These are phyloP conservation scores for Ogataea wickerhamii DNA, from an alignment of 805 yeast genomes.

Conservation along the genomic window DNA sequence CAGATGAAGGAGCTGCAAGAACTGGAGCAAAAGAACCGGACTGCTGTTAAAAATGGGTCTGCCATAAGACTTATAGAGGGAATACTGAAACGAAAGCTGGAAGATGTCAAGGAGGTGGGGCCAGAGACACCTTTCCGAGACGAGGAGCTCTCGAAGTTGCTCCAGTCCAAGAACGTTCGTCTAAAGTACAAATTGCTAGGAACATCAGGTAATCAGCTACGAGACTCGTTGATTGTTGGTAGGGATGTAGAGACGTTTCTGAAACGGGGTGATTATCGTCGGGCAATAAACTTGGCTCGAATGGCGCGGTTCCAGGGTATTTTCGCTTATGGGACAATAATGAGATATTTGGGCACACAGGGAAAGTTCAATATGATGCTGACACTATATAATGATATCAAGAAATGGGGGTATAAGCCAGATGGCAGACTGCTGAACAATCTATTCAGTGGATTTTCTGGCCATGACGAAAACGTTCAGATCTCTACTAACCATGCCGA, in stretches of 20 bases:
- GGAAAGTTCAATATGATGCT: slow-evolving; percentile 47
- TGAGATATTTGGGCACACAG: slow-evolving; percentile 44
- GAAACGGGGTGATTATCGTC: slow-evolving; percentile 42
- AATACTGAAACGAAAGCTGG: slow-evolving; percentile 18
- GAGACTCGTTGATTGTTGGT: slow-evolving; percentile 55
- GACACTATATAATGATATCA: slow-evolving; percentile 49
- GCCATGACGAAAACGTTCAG: slow-evolving; percentile 12
- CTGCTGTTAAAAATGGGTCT: slow-evolving; percentile 26
- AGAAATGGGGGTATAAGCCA: slow-evolving; percentile 56
- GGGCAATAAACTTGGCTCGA: slow-evolving; percentile 40
- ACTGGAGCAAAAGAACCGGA: slow-evolving; percentile 18
- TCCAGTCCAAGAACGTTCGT: slow-evolving; percentile 34
- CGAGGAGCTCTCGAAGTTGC: slow-evolving; percentile 25
- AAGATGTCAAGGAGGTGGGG: slow-evolving; percentile 17
- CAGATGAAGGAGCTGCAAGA: slow-evolving; percentile 7
- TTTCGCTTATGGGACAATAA: slow-evolving; percentile 62
- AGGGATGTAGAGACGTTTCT: slow-evolving; percentile 52
- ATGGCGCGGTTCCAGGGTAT: slow-evolving; percentile 39
- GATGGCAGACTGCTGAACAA: slow-evolving; percentile 48
- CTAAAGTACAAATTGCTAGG: slow-evolving; percentile 56
- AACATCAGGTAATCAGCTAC: slow-evolving; percentile 50
- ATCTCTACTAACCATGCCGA: slow-evolving; percentile 35
- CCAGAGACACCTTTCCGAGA: slow-evolving; percentile 25
- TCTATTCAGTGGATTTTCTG: slow-evolving; percentile 39
- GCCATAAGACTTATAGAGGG: slow-evolving; percentile 25